phyloP scores from a whole-genome alignment of 306 rosid genomes.

The Lathyrus oleraceus region DNA sequence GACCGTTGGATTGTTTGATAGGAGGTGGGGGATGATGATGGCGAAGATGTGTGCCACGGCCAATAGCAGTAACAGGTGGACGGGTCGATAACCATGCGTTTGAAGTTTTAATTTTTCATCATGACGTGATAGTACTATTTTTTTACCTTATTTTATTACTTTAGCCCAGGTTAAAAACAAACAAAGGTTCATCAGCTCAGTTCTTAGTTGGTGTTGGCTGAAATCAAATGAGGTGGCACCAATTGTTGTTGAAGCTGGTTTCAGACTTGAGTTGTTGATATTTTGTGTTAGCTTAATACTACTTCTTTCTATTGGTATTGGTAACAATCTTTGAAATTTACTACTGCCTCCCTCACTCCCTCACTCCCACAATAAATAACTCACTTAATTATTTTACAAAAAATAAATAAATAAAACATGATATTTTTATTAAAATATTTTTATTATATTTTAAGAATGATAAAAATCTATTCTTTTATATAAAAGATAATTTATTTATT shows the following conservation, averaged over 20 bases:
- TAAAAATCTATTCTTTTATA: no score
- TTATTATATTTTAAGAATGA: no score
- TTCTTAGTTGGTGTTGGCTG: not conserved
- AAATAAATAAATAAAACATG: no score
- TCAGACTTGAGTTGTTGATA: no score
- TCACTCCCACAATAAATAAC: no score
- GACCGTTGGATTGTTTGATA: slow-evolving; percentile 15
- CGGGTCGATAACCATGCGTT: slow-evolving; percentile 31
- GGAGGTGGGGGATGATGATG: slow-evolving; percentile 20
- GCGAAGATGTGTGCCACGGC: slow-evolving; percentile 42
- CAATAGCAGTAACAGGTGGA: slow-evolving; percentile 43
- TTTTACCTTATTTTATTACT: not conserved
- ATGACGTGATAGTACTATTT: not conserved
- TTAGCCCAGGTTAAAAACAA: not conserved
- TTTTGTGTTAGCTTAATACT: no score
- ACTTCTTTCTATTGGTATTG: no score
- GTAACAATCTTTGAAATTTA: no score
- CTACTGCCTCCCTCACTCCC: no score
- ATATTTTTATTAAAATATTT: no score
- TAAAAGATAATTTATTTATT: no score
- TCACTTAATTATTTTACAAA: no score
- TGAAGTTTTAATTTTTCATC: not conserved
- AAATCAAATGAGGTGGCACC: not conserved
- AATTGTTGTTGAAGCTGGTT: not conserved
- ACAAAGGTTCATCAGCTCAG: not conserved